These are phyloP conservation scores for Leishmania major DNA, from an alignment of 208 protist species.

Conservation along the genomic window DNA sequence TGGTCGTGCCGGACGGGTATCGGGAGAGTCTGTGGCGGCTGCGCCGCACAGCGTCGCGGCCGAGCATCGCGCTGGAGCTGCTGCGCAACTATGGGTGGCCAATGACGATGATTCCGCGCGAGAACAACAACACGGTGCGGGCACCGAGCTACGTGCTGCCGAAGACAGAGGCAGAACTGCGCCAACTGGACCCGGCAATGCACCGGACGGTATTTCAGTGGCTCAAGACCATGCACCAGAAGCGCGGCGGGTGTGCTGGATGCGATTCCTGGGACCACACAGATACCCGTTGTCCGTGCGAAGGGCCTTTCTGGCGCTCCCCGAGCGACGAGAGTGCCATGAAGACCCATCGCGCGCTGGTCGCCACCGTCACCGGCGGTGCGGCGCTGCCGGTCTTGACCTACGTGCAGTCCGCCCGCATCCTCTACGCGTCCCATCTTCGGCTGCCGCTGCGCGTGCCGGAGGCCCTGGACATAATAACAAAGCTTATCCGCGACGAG, in stretches of 20 bases:
- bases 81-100: conserved; percentile 68
- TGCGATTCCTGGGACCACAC: conserved; percentile 85
- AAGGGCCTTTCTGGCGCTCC: conserved; percentile 57
- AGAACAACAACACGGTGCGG: conserved; percentile 48
- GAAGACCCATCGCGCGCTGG: conserved; percentile 21
- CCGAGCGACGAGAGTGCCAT: conserved; percentile 39
- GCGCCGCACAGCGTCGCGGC: conserved; percentile 56
- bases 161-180: conserved; percentile 44
- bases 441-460: conserved; percentile 58
- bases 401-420: conserved; percentile 70
- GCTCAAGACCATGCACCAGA: conserved; percentile 55
- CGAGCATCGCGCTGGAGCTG: conserved; percentile 67
- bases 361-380: conserved; percentile 21
- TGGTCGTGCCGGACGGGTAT: conserved; percentile 70
- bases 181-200: conserved; percentile 63
- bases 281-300: conserved; percentile 73
- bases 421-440: conserved; percentile 57
- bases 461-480: conserved; percentile 61
- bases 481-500: conserved; percentile 66
- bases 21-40: conserved; percentile 81
- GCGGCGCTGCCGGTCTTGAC: conserved; percentile 31
- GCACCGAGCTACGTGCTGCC: conserved; percentile 43
- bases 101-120: conserved; percentile 12
- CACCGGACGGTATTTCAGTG: conserved; percentile 70
- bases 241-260: conserved; percentile 58